A percentile compares a stretch with the other conserved stretches of the same genome.
These are phyloP conservation scores for Blastobotrys persicus DNA, from an alignment of 1,139 yeast species.

Conservation along the genomic window DNA sequence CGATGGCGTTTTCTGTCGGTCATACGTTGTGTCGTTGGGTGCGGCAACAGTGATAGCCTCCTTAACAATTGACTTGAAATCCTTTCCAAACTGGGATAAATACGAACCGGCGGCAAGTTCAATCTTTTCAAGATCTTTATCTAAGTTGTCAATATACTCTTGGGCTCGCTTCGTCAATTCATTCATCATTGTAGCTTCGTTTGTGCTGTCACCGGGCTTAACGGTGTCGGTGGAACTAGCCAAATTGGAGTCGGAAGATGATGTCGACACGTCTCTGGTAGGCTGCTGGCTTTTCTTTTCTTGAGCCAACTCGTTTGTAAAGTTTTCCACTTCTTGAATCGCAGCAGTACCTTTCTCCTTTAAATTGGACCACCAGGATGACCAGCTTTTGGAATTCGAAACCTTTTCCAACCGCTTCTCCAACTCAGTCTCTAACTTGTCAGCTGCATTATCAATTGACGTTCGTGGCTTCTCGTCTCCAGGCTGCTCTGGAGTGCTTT, in stretches of 20 bases:
- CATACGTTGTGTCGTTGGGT: conserved; percentile 20
- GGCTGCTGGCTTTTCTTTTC: not conserved
- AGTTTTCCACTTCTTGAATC: conserved; percentile 40
- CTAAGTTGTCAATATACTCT: conserved; percentile 60
- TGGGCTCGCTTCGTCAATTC: conserved; percentile 49
- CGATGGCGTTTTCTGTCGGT: conserved; percentile 12
- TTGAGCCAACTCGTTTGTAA: not conserved
- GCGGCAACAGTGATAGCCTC: conserved; percentile 49
- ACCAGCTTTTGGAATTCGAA: conserved; percentile 40
- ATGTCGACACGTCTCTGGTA: conserved; percentile 4
- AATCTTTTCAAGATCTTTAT: conserved; percentile 62
- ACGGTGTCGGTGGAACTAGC: conserved; percentile 21
- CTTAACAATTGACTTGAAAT: conserved; percentile 48
- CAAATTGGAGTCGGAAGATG: conserved; percentile 6
- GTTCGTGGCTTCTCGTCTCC: conserved; percentile 15
- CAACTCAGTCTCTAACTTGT: conserved; percentile 51
- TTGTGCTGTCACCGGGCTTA: conserved; percentile 8
- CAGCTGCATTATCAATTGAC: conserved; percentile 37
- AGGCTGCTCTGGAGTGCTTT: conserved; percentile 16
- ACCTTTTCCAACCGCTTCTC: conserved; percentile 48
- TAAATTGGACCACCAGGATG: conserved; percentile 39
- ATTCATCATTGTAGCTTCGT: conserved; percentile 32
- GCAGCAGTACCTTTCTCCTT: conserved; percentile 43
- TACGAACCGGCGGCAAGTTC: conserved; percentile 64
- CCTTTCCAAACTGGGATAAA: conserved; percentile 53